phyloP scores from a whole-genome alignment of 306 rosid genomes.

The Bauhinia variegata region DNA sequence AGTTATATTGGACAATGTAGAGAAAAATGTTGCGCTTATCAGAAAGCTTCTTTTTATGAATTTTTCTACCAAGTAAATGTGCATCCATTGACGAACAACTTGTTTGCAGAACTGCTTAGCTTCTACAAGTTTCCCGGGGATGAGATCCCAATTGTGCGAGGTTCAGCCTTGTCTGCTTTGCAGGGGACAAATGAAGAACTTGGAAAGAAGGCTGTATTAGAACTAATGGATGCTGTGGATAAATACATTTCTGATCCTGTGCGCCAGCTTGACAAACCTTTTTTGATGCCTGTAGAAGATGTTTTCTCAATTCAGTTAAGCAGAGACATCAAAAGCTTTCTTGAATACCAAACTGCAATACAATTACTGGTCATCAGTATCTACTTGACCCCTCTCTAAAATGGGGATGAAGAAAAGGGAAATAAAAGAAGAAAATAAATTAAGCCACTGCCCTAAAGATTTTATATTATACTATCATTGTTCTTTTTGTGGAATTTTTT shows the following conservation, averaged over 20 bases:
- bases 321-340: not conserved
- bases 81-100: conserved; percentile 28
- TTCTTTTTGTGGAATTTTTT: not conserved
- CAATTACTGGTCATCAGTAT: not conserved
- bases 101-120: conserved; percentile 73
- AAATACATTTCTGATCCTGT: conserved; percentile 88
- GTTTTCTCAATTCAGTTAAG: conserved; percentile 88
- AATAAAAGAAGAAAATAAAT: too few relatives aligned
- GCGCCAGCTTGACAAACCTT: conserved; percentile 88
- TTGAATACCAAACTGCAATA: conserved; percentile 9
- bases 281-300: conserved; percentile 90
- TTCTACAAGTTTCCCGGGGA: conserved; percentile 97
- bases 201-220: conserved; percentile 77
- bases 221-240: conserved; percentile 88
- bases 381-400: not conserved
- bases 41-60: not conserved
- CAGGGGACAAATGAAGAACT: conserved; percentile 89
- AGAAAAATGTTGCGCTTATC: not conserved
- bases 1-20: conserved; percentile 9
- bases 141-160: conserved; percentile 87
- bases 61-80: not conserved
- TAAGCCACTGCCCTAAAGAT: not conserved
- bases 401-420: too few relatives aligned
- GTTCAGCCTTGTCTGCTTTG: conserved; percentile 83
- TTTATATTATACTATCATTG: too few relatives aligned